Evolutionary conservation across 2,329 filamentous ascomycete genomes (phyloP).

Genomic region (Podosphaera fusca): DNA sequence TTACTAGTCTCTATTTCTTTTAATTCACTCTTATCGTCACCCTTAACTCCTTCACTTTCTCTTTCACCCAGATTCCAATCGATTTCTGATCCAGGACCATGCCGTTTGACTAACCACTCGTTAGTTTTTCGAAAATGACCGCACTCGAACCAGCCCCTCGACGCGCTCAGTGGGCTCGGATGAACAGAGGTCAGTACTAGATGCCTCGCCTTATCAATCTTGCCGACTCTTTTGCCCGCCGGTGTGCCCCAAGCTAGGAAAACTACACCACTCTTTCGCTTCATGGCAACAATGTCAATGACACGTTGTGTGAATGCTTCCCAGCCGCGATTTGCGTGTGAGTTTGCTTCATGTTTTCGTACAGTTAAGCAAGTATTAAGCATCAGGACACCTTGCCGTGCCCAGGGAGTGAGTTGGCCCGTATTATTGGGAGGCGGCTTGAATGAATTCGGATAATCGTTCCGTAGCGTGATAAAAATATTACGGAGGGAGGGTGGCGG

Average conservation of each 20-base stretch:
- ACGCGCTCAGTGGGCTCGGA: conserved; percentile 77
- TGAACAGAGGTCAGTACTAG: conserved; percentile 71
- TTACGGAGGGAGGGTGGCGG: conserved; percentile 81
- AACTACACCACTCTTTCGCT: conserved; percentile 60
- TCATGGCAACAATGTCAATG: conserved; percentile 65
- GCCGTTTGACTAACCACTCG: conserved; percentile 57
- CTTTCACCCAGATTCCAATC: conserved; percentile 46
- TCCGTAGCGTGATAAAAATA: conserved; percentile 73
- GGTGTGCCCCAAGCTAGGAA: conserved; percentile 87
- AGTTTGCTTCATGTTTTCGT: conserved; percentile 67
- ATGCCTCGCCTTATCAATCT: conserved; percentile 51
- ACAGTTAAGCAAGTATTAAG: conserved; percentile 92
- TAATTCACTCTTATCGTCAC: not conserved
- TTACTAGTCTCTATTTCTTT: no score
- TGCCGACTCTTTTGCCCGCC: conserved; percentile 55
- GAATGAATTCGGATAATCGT: conserved; percentile 61
- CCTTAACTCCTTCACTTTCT: not conserved
- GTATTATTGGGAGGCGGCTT: conserved; percentile 49
- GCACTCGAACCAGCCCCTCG: conserved; percentile 61
- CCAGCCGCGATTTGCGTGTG: conserved; percentile 72
- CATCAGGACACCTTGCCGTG: conserved; percentile 74
- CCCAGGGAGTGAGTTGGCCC: conserved; percentile 80
- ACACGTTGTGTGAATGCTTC: conserved; percentile 79
- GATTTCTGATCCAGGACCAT: conserved; percentile 60
- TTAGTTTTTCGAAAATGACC: conserved; percentile 65